Base-by-base conservation (phyloP, 2,329 filamentous ascomycete species). In the Aulographum hederae region DNA sequence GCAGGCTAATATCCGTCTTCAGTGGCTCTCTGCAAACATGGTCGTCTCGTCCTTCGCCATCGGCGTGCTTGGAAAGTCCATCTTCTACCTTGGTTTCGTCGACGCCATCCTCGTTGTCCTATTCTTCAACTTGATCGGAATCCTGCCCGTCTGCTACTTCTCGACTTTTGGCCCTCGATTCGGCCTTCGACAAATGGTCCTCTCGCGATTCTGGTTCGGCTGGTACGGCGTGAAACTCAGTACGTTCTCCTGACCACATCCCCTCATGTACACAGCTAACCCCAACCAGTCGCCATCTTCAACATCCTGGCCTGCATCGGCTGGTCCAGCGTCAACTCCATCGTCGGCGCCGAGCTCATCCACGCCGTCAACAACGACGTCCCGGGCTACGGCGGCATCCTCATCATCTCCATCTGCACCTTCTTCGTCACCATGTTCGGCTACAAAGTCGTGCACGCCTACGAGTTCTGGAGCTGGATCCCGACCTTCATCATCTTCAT, bases 1-100 rank as follows among this genome's bases (percentile, higher is more conserved):
- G 34, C 31, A 18, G 26, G 32, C 33, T 25, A 30, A 28, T 14
- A 30, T 17, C 25, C 18, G 20, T 13, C 13, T 32, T 25, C 38
- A 78, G 72, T 84, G 78, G 78, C 59, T 80, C 28, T 74, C 76
- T 2, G 75, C 76, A 44, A 84, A 84, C 53, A 72, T 84, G 72
- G 74, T 78, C 32, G 72, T 81, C 30, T 75, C 71, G 16, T 73
- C 74, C 11, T 81, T 84, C 44, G 77, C 79, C 30, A 74, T 84
- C 34, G 80, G 78, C 28, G 68, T 78, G 13, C 65, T 86, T 4
- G 73, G 68, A 1, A 63, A 71, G n/a, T 65, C 71, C 6, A 53
- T 79, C 16, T 85, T 81, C 52, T 52, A 53, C 6, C 63, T 86
- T 6, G 77, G 78, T 6, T 84, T 80, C 41, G 59, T 75, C 30